Evolutionary conservation across 2,329 filamentous ascomycete genomes (phyloP), one percentile per base, ranked within the genome.

Genomic region (Nigrospora sphaerica): DNA sequence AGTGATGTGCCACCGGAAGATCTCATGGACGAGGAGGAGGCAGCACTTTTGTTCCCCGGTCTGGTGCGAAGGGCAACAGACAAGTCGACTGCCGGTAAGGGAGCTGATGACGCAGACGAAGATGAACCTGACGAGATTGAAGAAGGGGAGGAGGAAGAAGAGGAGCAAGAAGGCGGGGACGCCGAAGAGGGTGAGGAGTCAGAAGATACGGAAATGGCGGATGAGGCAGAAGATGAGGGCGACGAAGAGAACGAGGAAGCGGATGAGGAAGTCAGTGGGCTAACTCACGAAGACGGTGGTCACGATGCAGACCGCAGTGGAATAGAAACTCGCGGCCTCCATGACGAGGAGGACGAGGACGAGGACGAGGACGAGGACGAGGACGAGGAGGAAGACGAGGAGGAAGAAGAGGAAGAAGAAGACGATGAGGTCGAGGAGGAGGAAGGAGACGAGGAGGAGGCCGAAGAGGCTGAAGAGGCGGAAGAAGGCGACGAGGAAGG

Each of bases 1-100:
- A 86, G 81, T 44, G 83, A 86, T 50, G 75, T 82, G 71, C 80
- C 23, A 65, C 75, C 53, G 9, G 60, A 62, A 33, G 59, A 60
- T 47, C 51, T 63, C 11, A 32, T 62, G 18, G 76, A 82, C 44
- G 75, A 80, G 39, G 75, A 81, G 36, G 72, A 75, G 31, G 75
- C 76, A 1, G 68, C 72, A 2, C 70, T 70, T 12, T 56, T 81
- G 28, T 79, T 80, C 45, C 74, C 75, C 0, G 75, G 74, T 47
- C 55, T 79, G 11, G 57, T 54, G 4, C 63, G 63, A 56, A 66
- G 64, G 41, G 59, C 31, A 17, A 42, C 62, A 39, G 66, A 67
- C 39, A 37, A 44, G 3, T 45, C 41, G 2, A 9, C 23, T 10
- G 23, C 23, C 10, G 23, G 4, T 9, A 28, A 28, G 7, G 33